phyloP scores from a whole-genome alignment of 2,329 filamentous ascomycete species.

The Paramyrothecium sp. region DNA sequence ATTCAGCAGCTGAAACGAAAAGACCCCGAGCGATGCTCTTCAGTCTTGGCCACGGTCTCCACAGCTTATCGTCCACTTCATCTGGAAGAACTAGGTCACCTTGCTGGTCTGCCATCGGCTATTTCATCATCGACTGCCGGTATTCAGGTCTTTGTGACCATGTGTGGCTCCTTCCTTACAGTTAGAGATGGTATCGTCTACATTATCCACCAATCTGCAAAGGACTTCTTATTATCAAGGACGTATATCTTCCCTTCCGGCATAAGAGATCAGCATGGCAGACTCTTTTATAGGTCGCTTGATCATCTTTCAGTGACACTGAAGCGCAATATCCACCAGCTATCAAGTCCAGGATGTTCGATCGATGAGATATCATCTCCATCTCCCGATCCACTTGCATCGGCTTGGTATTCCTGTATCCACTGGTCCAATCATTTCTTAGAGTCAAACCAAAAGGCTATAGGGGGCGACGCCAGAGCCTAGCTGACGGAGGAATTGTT shows the following conservation, averaged over 20 bases:
- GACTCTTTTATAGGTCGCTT: slow-evolving; percentile 32
- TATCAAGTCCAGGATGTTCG: slow-evolving; percentile 17
- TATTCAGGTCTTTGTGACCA: slow-evolving; percentile 19
- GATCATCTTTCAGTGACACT: slow-evolving; percentile 23
- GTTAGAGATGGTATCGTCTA: slow-evolving; percentile 23
- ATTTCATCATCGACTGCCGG: slow-evolving; percentile 2
- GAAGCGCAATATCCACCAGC: slow-evolving; percentile 29
- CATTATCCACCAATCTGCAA: slow-evolving; percentile 40
- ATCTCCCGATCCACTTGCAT: slow-evolving; percentile 6
- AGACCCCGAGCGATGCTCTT: slow-evolving; percentile 23
- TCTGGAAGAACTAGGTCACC: slow-evolving; percentile 23
- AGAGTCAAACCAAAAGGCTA: slow-evolving; percentile 1
- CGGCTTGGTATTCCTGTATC: slow-evolving; percentile 20
- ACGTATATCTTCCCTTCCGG: slow-evolving; percentile 26
- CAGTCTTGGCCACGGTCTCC: slow-evolving; percentile 26
- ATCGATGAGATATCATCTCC: slow-evolving; percentile 13
- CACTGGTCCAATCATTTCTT: slow-evolving; percentile 29
- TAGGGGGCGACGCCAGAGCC: slow-evolving; percentile 10
- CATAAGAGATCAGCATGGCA: slow-evolving; percentile 16
- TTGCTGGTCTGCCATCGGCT: slow-evolving; percentile 13
- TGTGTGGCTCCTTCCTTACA: slow-evolving; percentile 33
- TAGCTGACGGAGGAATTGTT: slow-evolving; percentile 19
- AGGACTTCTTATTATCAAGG: slow-evolving; percentile 30
- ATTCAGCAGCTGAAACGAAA: slow-evolving; percentile 5
- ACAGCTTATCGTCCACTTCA: slow-evolving; percentile 29